Conservation (phyloP, 108 stramenopile species). For the Cyclotella choctawhatcheeana region DNA sequence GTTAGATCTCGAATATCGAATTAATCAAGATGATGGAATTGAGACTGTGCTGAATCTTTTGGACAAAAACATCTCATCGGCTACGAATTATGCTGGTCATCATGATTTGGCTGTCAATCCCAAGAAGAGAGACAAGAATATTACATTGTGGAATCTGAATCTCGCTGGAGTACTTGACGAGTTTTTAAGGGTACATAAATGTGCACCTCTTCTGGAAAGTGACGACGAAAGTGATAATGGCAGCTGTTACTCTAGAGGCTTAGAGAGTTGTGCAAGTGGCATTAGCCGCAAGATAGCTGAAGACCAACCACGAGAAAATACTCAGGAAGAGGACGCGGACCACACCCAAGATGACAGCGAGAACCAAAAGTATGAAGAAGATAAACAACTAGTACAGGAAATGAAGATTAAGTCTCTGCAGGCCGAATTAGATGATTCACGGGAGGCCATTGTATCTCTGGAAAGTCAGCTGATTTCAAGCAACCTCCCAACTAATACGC, state of each 20-base stretch:
- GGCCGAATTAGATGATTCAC: constrained; percentile 5
- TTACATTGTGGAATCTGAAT: background rate
- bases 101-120: background rate
- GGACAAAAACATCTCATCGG: background rate
- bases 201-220: constrained; percentile 20
- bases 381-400: too few species aligned
- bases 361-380: too few species aligned
- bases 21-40: background rate
- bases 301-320: background rate
- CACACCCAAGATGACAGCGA: too few species aligned
- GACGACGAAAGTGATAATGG: constrained; percentile 22
- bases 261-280: constrained; percentile 6
- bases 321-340: background rate
- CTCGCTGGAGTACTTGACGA: background rate
- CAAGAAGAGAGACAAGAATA: background rate
- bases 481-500: background rate
- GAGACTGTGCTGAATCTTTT: background rate
- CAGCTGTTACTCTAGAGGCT: constrained; percentile 13
- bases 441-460: background rate
- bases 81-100: background rate
- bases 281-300: background rate
- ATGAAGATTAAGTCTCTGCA: background rate
- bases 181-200: constrained; percentile 22
- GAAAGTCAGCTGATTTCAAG: background rate
- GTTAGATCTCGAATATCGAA: background rate